Evolutionary conservation across 78 protist genomes (phyloP).

Genomic region (slime mould (Dictyostelium discoideum)): DNA sequence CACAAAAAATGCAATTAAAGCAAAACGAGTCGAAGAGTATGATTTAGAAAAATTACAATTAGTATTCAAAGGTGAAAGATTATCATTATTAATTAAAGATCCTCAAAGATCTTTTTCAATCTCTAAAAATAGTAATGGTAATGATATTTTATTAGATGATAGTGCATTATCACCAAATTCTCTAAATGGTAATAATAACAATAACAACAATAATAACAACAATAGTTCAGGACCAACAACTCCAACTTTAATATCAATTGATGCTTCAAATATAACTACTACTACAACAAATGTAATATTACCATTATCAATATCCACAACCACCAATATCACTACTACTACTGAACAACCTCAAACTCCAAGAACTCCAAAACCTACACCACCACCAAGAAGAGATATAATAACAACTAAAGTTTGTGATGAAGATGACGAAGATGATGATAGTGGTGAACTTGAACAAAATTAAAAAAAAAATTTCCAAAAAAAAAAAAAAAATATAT

Average conservation of each 20-base stretch:
- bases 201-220: neutral
- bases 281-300: neutral
- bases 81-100: constrained; percentile 21
- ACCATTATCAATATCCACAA: neutral
- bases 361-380: neutral
- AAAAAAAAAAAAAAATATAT: neutral
- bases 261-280: neutral
- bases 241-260: constrained; percentile 2
- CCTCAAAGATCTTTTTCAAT: neutral
- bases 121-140: neutral
- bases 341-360: neutral
- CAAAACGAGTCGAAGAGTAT: neutral
- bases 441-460: neutral
- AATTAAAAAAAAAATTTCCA: neutral
- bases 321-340: neutral
- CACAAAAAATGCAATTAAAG: neutral
- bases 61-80: constrained; percentile 56
- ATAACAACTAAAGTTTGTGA: neutral
- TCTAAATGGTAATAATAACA: neutral
- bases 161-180: neutral
- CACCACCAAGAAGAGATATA: constrained; percentile 12
- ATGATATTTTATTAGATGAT: neutral
- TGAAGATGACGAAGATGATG: neutral
- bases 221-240: neutral
- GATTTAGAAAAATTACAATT: constrained; percentile 51